These are phyloP conservation scores for Saccharomycopsis sp. DNA, from an alignment of 805 yeast genomes.

Conservation along the genomic window DNA sequence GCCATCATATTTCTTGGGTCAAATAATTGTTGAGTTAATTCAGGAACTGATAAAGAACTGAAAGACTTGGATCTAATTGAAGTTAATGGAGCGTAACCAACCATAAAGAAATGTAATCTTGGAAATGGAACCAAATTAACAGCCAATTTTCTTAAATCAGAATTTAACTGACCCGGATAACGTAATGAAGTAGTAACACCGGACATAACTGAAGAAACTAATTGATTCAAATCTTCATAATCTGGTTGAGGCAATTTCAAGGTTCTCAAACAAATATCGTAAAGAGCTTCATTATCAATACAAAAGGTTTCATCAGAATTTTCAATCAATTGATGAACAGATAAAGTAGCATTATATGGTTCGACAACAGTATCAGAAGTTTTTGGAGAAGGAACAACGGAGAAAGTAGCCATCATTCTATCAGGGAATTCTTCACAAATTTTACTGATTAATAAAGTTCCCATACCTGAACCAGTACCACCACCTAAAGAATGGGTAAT, in stretches of 20 bases:
- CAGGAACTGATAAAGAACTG: conserved; percentile 79
- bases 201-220: conserved; percentile 87
- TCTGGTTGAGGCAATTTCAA: conserved; percentile 72
- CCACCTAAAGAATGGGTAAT: conserved; percentile 76
- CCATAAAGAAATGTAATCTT: conserved; percentile 91
- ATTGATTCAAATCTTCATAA: conserved; percentile 66
- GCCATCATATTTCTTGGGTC: conserved; percentile 95
- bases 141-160: conserved; percentile 86
- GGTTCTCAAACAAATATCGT: conserved; percentile 80
- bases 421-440: conserved; percentile 91
- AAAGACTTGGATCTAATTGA: conserved; percentile 73
- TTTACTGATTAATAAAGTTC: conserved; percentile 75
- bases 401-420: conserved; percentile 92
- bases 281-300: conserved; percentile 88
- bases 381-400: conserved; percentile 87
- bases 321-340: conserved; percentile 86
- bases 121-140: conserved; percentile 94
- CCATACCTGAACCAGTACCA: conserved; percentile 97
- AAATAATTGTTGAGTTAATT: conserved; percentile 88
- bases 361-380: conserved; percentile 90
- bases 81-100: conserved; percentile 88
- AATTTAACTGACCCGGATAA: conserved; percentile 91
- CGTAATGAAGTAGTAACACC: conserved; percentile 92
- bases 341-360: conserved; percentile 88
- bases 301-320: conserved; percentile 90